Percentiles rank a stretch among this genome's conserved stretches.
These are phyloP conservation scores for Oryza punctata DNA, from an alignment of 176 grass and related monocot genomes.

Conservation along the genomic window DNA sequence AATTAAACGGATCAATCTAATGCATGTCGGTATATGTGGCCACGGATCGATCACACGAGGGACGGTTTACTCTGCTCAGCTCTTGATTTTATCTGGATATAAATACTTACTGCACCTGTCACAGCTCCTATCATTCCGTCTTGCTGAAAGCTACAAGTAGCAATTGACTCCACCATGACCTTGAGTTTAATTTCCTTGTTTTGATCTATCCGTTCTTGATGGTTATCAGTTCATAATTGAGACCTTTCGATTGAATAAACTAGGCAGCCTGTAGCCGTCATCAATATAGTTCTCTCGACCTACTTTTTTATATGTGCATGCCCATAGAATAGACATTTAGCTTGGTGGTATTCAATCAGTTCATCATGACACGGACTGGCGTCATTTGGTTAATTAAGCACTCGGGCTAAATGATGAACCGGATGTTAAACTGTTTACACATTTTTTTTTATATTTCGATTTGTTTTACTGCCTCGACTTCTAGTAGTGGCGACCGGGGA, in stretches of 20 bases:
- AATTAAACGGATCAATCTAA: neutral
- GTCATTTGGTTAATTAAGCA: slow-evolving; percentile 4
- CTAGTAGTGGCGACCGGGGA: no score
- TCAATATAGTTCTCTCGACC: neutral
- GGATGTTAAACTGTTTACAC: no score
- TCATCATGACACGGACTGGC: neutral
- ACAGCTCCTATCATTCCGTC: slow-evolving; percentile 23
- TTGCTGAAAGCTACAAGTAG: slow-evolving; percentile 35
- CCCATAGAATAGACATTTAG: slow-evolving; percentile 11
- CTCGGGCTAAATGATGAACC: no score
- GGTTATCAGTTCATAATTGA: slow-evolving; percentile 3
- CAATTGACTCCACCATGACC: slow-evolving; percentile 35
- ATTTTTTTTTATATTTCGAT: no score
- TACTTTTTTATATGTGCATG: neutral
- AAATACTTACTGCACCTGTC: neutral
- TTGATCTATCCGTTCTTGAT: slow-evolving; percentile 12
- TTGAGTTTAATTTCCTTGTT: neutral
- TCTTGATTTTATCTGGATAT: slow-evolving; percentile 1
- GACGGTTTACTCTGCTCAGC: slow-evolving; percentile 6
- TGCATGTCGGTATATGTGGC: neutral
- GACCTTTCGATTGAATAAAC: neutral
- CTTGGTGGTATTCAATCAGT: neutral
- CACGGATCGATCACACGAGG: neutral
- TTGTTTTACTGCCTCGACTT: no score
- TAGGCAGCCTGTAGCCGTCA: slow-evolving; percentile 13